Evolutionary conservation across 192 early-diverging fungal species (phyloP), one percentile per base, ranked within the genome.

Genomic region (Coemansia sp.): DNA sequence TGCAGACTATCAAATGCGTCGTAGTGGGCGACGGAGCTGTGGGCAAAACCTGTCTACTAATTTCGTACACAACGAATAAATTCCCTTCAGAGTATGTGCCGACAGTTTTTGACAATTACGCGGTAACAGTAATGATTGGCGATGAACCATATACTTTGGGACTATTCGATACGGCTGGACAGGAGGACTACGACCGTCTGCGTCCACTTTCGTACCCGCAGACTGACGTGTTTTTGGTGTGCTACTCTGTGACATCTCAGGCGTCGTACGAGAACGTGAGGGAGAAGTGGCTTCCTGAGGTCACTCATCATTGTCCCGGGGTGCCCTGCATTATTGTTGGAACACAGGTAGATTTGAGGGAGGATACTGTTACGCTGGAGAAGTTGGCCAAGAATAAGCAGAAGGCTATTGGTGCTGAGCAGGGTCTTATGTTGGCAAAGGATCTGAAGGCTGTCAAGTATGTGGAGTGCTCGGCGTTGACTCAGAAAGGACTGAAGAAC

Each of bases 101-200:
- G 12, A 98, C 96, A 5, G 91, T 96, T 33, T 97, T 97, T 82
- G 97, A 98, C 68, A 97, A 94, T 78, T 94, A 92, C 75, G 94
- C 97, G 46, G 91, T 92, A 27, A 95, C 97, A 72, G 88, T 98
- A 66, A 88, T 92, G 66, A 91, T 95, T 31, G 94, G 97, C 84
- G 92, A 90, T 63, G 89, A 89, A 80, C 88, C 86, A 33, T 91
- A 97, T n/a, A 92, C 96, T 72, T 82, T 98, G n/a, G 92, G 92
- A 38, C 80, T 97, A 36, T 98, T 95, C 94, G 97, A 98, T 89
- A 97, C 96, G 50, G 95, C 96, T 29, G 95, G 94, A 44, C 95
- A 96, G 69, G 95, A 97, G 85, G 96, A 98, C 73, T 95, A 96
- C 75, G 95, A 97, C 84, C 91, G 93, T 52, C 85, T 98, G 68